Evolutionary conservation across 495 filamentous ascomycete genomes (phyloP).

Genomic region (Penicillium mononematosum): DNA sequence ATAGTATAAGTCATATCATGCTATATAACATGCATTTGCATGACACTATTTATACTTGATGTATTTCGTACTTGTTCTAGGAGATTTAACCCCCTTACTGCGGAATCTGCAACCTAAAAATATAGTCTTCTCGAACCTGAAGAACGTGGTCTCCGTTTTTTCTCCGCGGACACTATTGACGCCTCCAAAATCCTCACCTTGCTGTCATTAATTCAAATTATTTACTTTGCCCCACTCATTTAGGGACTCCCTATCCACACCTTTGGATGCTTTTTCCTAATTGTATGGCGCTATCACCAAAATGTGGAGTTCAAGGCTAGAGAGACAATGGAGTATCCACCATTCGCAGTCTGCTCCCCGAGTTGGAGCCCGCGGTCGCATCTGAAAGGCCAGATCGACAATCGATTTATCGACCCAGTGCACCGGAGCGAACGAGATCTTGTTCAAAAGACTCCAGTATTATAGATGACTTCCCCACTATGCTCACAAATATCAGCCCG

Average conservation of each 20-base stretch:
- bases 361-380: neutral
- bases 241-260: neutral
- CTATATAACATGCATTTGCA: neutral
- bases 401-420: slow-evolving; percentile 20
- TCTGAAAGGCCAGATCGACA: slow-evolving; percentile 14
- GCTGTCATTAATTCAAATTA: neutral
- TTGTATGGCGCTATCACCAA: neutral
- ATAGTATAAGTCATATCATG: neutral
- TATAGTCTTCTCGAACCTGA: neutral
- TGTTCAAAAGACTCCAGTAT: neutral
- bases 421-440: slow-evolving; percentile 15
- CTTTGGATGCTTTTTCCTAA: slow-evolving; percentile 2
- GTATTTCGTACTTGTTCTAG: neutral
- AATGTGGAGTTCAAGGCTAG: slow-evolving; percentile 4
- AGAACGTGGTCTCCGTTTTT: slow-evolving; percentile 1
- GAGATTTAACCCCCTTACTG: slow-evolving; percentile 14
- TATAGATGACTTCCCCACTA: slow-evolving; percentile 1
- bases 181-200: neutral
- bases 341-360: no score
- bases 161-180: slow-evolving; percentile 1
- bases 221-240: neutral
- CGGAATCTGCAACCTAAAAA: slow-evolving; percentile 18
- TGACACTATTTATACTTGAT: neutral
- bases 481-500: slow-evolving; percentile 18
- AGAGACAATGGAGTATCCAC: slow-evolving; percentile 15